Evolutionary conservation across 331 rosid species (phyloP).

Genomic region (Saraca asoca): DNA sequence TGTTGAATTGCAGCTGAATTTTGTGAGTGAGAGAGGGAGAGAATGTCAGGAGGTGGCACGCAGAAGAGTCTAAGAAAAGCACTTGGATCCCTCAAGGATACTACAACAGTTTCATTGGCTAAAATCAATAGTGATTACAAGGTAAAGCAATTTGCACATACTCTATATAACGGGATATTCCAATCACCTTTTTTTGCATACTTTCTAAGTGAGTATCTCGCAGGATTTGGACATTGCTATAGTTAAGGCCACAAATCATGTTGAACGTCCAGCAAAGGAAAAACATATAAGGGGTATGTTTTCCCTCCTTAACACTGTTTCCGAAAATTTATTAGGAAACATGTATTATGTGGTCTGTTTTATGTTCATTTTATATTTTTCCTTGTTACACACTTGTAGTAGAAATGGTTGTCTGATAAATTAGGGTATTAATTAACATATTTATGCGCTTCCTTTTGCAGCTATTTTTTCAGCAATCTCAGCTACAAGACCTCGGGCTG

Average conservation of each 20-base stretch:
- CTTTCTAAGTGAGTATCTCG: constrained; percentile 36
- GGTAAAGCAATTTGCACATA: constrained; percentile 46
- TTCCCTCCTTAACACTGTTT: constrained; percentile 16
- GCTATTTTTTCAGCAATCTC: constrained; percentile 92
- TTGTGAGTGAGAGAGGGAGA: constrained; percentile 47
- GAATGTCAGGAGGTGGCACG: constrained; percentile 80
- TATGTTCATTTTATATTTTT: constrained; percentile 4
- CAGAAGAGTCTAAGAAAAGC: constrained; percentile 95
- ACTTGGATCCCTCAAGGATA: constrained; percentile 93
- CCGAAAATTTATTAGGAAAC: not conserved
- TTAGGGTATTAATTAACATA: constrained; percentile 27
- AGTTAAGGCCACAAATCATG: constrained; percentile 93
- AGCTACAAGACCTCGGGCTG: constrained; percentile 97
- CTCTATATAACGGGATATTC: constrained; percentile 20
- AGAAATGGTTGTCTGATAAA: constrained; percentile 9
- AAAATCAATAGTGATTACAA: constrained; percentile 98
- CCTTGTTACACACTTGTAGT: constrained; percentile 11
- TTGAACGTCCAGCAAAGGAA: constrained; percentile 91
- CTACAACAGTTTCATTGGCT: constrained; percentile 96
- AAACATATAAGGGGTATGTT: constrained; percentile 82
- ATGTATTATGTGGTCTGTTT: constrained; percentile 15
- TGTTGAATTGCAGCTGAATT: constrained; percentile 41
- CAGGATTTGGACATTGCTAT: constrained; percentile 97
- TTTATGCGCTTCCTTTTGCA: constrained; percentile 47
- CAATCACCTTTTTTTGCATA: constrained; percentile 3